Evolutionary conservation across 345 rosid species (phyloP).

Genomic region (Zanthoxylum bungeanum): DNA sequence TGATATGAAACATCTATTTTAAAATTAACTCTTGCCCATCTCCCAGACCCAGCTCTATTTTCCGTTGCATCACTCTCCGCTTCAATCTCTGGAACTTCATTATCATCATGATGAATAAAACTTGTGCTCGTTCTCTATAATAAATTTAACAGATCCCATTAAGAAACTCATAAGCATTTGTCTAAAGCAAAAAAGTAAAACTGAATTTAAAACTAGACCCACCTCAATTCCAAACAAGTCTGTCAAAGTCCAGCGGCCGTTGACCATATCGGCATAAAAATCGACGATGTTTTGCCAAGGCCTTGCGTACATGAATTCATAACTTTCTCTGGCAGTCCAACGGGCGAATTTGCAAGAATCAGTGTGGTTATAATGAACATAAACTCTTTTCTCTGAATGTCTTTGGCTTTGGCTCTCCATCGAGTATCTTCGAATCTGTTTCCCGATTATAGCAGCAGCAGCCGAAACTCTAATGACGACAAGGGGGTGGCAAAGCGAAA

Average conservation of each 20-base stretch:
- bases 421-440: not conserved
- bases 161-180: not conserved
- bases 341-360: slow-evolving; percentile 65
- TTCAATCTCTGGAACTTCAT: slow-evolving; percentile 22
- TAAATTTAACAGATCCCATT: slow-evolving; percentile 8
- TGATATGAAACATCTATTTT: slow-evolving; percentile 78
- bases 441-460: not conserved
- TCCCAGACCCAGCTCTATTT: slow-evolving; percentile 52
- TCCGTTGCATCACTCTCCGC: slow-evolving; percentile 28
- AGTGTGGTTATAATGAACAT: slow-evolving; percentile 66
- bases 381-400: not conserved
- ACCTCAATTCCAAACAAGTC: slow-evolving; percentile 55
- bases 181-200: not conserved
- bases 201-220: not conserved
- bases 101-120: slow-evolving; percentile 31
- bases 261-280: slow-evolving; percentile 58
- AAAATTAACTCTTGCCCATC: slow-evolving; percentile 79
- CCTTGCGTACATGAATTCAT: slow-evolving; percentile 61
- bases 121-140: slow-evolving; percentile 31
- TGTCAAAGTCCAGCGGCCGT: slow-evolving; percentile 37
- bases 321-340: slow-evolving; percentile 86
- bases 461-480: not conserved
- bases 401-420: not conserved
- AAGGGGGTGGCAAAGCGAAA: not conserved
- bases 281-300: slow-evolving; percentile 70